Base-by-base conservation (phyloP, 345 rosid genomes). In the Alliaria petiolata region DNA sequence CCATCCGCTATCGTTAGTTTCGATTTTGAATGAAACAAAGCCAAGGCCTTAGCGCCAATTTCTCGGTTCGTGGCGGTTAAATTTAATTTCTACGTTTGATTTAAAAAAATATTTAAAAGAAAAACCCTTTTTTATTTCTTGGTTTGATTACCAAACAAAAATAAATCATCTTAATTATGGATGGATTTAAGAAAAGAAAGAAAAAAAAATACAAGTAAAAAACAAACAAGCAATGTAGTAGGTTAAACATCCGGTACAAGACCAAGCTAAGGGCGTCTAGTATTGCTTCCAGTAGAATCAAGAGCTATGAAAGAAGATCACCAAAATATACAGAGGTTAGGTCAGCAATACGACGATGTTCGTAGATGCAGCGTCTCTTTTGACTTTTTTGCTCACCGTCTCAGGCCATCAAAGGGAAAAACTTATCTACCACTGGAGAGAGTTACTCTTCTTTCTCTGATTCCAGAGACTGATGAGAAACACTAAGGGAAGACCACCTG, bases 31-130 rank as follows among this genome's bases (percentile, higher is more conserved):
- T n/a, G 2, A 59, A 22, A 34, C n/a, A n/a, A n/a, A n/a, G n/a
- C n/a, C n/a, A n/a, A n/a, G n/a, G n/a, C n/a, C n/a, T n/a, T n/a
- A 17, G 65, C 52, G 65, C 71, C 66, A 56, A 43, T 62, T 36
- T 47, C 1, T 15, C 50, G 25, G 34, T 65, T 65, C 19, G 36
- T 20, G 42, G 26, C 52, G 25, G 66, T 28, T 39, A 61, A 9
- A 22, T 61, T 13, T 43, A 13, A 13, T 25, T 44, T 36, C 4
- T 16, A 4, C 16, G 44, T 19, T 36, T 36, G 16, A 16, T 17
- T n/a, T n/a, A n/a, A n/a, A n/a, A n/a, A n/a, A n/a, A n/a, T n/a
- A n/a, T n/a, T n/a, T n/a, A n/a, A n/a, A n/a, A n/a, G n/a, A n/a
- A n/a, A n/a, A n/a, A n/a, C n/a, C n/a, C n/a, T n/a, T n/a, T n/a